Evolutionary conservation across 768 basidiomycete species (phyloP).

Genomic region (Boletellus ananiceps): DNA sequence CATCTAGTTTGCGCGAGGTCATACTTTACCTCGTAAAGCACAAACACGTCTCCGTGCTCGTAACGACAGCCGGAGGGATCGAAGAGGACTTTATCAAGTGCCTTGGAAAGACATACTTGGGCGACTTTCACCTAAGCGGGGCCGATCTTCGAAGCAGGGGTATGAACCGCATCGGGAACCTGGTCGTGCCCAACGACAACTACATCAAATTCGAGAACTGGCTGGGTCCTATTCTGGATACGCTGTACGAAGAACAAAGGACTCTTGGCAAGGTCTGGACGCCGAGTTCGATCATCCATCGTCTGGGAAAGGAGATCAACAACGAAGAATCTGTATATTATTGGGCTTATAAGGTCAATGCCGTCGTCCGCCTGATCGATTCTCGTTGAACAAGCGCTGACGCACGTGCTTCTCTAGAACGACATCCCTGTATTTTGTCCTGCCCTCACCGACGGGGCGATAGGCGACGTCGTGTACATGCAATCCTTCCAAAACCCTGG

Average conservation of each 20-base stretch:
- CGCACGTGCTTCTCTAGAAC: slow-evolving; percentile 54
- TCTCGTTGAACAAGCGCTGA: slow-evolving; percentile 21
- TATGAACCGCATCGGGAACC: slow-evolving; percentile 97
- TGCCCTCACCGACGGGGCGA: slow-evolving; percentile 93
- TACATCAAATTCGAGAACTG: slow-evolving; percentile 99
- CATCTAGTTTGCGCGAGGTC: slow-evolving; percentile 92
- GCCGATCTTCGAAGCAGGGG: slow-evolving; percentile 81
- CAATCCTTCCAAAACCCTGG: slow-evolving; percentile 89
- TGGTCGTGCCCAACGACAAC: slow-evolving; percentile 95
- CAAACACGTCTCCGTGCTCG: slow-evolving; percentile 84
- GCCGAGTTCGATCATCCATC: slow-evolving; percentile 87
- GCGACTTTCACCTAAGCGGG: slow-evolving; percentile 89
- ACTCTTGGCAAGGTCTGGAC: slow-evolving; percentile 71
- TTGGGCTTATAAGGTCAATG: slow-evolving; percentile 96
- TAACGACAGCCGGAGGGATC: slow-evolving; percentile 96
- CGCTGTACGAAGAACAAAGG: slow-evolving; percentile 87
- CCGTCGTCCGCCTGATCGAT: not conserved
- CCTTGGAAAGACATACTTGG: slow-evolving; percentile 90
- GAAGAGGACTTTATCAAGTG: slow-evolving; percentile 99
- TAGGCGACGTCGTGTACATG: slow-evolving; percentile 99
- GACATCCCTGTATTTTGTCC: slow-evolving; percentile 98
- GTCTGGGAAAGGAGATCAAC: slow-evolving; percentile 94
- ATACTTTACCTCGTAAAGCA: slow-evolving; percentile 91
- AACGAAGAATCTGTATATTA: slow-evolving; percentile 98
- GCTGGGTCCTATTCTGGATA: slow-evolving; percentile 93